A percentile compares a stretch with the other conserved stretches of the same genome.
Evolutionary conservation across 805 yeast genomes (phyloP).

Genomic region (Wickerhamiella dianesei): DNA sequence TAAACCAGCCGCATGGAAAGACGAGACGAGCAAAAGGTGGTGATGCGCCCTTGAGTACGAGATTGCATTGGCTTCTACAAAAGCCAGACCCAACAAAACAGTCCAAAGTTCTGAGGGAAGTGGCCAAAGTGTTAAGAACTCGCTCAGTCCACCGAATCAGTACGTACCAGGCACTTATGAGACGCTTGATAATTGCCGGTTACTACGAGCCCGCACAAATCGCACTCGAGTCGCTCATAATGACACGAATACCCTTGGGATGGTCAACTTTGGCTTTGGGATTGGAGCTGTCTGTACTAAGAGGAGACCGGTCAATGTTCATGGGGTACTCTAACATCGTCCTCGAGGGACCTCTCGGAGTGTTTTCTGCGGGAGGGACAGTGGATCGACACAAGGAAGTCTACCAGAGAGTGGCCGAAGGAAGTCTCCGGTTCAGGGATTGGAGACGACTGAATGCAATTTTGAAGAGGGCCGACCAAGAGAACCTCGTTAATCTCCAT

Average conservation of each 20-base stretch:
- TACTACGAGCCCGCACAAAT: conserved; percentile 18
- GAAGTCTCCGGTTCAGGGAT: neutral
- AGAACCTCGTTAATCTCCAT: neutral
- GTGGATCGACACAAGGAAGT: neutral
- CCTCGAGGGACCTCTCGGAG: neutral
- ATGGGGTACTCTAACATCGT: conserved; percentile 1
- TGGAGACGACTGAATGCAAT: neutral
- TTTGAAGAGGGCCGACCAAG: neutral
- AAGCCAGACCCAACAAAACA: neutral
- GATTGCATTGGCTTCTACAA: neutral
- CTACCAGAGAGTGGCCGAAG: neutral
- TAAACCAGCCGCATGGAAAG: conserved; percentile 7
- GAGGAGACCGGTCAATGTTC: conserved; percentile 7
- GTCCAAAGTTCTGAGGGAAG: conserved; percentile 11
- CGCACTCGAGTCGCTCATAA: conserved; percentile 20
- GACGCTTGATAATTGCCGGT: conserved; percentile 15
- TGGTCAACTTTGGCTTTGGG: conserved; percentile 11
- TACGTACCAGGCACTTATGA: conserved; percentile 18
- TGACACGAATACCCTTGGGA: conserved; percentile 13
- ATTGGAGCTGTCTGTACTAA: conserved; percentile 9
- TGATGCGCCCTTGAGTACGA: conserved; percentile 1
- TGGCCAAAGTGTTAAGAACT: conserved; percentile 16
- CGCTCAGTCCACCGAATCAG: conserved; percentile 18
- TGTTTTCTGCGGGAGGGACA: neutral
- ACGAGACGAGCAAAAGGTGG: conserved; percentile 5